Percentiles rank a stretch among this genome's conserved stretches.
Evolutionary conservation across 257 asterid species (phyloP).

Genomic region (Nicotiana paniculata): DNA sequence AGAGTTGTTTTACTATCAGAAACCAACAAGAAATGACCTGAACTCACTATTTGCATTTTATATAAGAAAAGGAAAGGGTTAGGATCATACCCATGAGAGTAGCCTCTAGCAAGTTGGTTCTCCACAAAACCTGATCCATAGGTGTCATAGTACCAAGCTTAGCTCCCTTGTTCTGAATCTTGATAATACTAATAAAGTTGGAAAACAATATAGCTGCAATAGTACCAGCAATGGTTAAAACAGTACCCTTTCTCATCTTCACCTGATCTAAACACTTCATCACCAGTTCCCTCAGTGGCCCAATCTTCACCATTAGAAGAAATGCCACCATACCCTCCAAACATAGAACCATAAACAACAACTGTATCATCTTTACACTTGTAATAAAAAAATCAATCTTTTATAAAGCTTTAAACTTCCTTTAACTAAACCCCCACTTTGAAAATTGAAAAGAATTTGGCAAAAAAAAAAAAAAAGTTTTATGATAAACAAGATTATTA

Average conservation of each 20-base stretch:
- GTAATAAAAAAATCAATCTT: neutral
- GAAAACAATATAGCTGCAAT: slow-evolving; percentile 67
- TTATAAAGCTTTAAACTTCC: neutral
- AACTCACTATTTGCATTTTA: neutral
- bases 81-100: slow-evolving; percentile 77
- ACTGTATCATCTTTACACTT: slow-evolving; percentile 57
- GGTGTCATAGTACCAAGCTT: slow-evolving; percentile 97
- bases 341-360: slow-evolving; percentile 70
- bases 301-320: slow-evolving; percentile 83
- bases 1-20: neutral
- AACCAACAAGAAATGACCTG: neutral
- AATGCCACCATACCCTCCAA: slow-evolving; percentile 76
- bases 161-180: slow-evolving; percentile 93
- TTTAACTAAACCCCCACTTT: slow-evolving; percentile 3
- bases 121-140: slow-evolving; percentile 98
- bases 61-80: neutral
- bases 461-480: neutral
- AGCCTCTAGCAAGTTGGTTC: slow-evolving; percentile 91
- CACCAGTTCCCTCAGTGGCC: slow-evolving; percentile 77
- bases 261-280: slow-evolving; percentile 86
- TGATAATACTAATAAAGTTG: slow-evolving; percentile 64
- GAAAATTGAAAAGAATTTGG: neutral
- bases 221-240: slow-evolving; percentile 76
- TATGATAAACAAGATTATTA: neutral
- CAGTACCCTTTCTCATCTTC: slow-evolving; percentile 83